Evolutionary conservation across 129 eudicot genomes (phyloP).

Genomic region (Saposhnikovia divaricata): DNA sequence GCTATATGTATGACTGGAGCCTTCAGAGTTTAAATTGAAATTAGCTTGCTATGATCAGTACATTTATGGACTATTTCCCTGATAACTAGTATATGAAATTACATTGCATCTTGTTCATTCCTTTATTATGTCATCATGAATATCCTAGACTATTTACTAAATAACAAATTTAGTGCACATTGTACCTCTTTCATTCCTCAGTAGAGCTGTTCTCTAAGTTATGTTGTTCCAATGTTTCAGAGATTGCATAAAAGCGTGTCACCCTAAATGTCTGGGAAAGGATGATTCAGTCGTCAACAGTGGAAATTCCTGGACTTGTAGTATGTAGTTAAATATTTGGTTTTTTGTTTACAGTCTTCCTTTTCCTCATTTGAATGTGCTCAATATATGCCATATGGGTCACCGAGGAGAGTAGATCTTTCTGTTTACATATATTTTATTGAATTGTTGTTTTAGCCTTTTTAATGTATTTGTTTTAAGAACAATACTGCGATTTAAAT

Average conservation of each 20-base stretch:
- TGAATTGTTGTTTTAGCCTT: background rate
- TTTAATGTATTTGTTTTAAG: background rate
- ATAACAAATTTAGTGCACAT: background rate
- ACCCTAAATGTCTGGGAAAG: slow-evolving; percentile 44
- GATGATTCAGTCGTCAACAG: slow-evolving; percentile 33
- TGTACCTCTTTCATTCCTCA: background rate
- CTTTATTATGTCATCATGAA: too few relatives aligned
- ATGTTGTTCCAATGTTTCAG: slow-evolving; percentile 25
- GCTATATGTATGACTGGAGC: too few relatives aligned
- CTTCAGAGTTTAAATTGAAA: background rate
- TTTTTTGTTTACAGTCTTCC: too few relatives aligned
- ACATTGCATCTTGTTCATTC: too few relatives aligned
- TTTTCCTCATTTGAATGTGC: background rate
- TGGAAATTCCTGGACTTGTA: slow-evolving; percentile 42
- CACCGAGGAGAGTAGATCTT: too few relatives aligned
- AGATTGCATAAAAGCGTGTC: slow-evolving; percentile 64
- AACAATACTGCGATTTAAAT: background rate
- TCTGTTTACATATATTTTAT: too few relatives aligned
- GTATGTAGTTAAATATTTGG: slow-evolving; percentile 28
- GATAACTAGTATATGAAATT: too few relatives aligned
- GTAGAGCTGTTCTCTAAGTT: background rate
- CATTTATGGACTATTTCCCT: background rate
- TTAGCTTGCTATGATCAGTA: background rate
- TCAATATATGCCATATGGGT: background rate
- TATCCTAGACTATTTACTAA: too few relatives aligned